phyloP scores from a whole-genome alignment of 1,139 yeast species.

The Chernovozyma aurita region DNA sequence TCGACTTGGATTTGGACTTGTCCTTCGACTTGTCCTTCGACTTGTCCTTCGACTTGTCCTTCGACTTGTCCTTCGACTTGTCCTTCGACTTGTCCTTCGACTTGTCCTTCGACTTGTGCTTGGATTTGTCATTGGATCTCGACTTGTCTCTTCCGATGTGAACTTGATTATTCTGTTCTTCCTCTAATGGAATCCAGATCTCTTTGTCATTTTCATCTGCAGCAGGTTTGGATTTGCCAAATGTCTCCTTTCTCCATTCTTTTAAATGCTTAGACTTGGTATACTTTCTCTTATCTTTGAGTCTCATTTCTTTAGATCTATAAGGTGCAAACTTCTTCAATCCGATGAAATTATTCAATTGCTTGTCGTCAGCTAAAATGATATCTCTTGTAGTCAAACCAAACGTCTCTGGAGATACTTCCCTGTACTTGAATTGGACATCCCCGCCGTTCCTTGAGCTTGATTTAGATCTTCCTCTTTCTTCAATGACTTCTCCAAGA shows the following conservation, averaged over 20 bases:
- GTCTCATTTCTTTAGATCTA: conserved; percentile 66
- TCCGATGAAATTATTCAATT: conserved; percentile 78
- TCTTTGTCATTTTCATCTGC: conserved; percentile 28
- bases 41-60: too few relatives aligned
- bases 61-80: too few relatives aligned
- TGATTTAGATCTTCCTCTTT: conserved; percentile 46
- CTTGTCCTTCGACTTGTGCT: too few relatives aligned
- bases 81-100: too few relatives aligned
- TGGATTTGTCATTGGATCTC: too few relatives aligned
- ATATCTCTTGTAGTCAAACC: conserved; percentile 88
- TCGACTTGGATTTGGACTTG: too few relatives aligned
- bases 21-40: too few relatives aligned
- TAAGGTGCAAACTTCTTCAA: conserved; percentile 92
- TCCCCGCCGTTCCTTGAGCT: conserved; percentile 28
- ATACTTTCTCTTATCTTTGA: conserved; percentile 78
- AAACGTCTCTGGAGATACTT: conserved; percentile 91
- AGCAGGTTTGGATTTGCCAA: conserved; percentile 43
- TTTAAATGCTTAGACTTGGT: conserved; percentile 77
- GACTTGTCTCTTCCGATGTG: too few relatives aligned
- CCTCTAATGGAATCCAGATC: conserved; percentile 32
- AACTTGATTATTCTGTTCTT: too few relatives aligned
- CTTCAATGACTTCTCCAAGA: conserved; percentile 64
- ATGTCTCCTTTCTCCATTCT: conserved; percentile 88
- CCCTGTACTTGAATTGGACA: conserved; percentile 75
- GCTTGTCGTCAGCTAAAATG: conserved; percentile 81